Evolutionary conservation across 805 yeast genomes (phyloP), one percentile per base, ranked within the genome.

Genomic region (Sugiyamaella floridensis): DNA sequence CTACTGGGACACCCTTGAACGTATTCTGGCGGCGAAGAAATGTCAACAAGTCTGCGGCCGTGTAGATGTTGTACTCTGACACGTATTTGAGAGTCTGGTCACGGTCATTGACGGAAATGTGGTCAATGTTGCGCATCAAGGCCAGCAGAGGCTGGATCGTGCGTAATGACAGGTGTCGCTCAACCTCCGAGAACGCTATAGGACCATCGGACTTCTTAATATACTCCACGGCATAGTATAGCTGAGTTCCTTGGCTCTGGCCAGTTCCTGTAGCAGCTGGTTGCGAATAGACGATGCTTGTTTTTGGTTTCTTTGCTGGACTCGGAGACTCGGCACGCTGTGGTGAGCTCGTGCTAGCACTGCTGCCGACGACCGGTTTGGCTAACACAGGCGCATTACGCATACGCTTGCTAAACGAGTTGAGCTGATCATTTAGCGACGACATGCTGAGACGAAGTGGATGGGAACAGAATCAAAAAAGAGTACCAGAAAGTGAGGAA

Each of bases 141-240:
- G 86, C 86, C 28, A 90, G 67, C 52, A 92, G 72, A 46, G 85
- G 84, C 50, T 79, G 79, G 14, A 86, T 79, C 49, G 77, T 76
- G 22, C 80, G 68, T 14, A 32, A 10, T 16, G 80, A 81, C 57
- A 93, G 70, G 62, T 87, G 84, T 43, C 80, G 77, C 62, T 82
- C 82, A 45, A 92, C 70, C 52, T 84, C 85, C 26, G 75, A 72
- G 5, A 88, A 76, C 5, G 80, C 68, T 1, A 90, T 82, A 0
- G 97, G 89, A 20, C 76, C 68, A 58, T 87, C 95, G 52, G 80
- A 58, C 48, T 58, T 59, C 63, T 89, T 90, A 55, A 93, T 82
- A 65, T 82, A 86, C 65, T 93, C 98, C 16, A 93, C 93, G 1
- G 98, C 97, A 65, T 89, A 80, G 63, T 88, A 83, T 50, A 93